Evolutionary conservation across 2,329 filamentous ascomycete genomes (phyloP).

Genomic region (Hypoxylon sp.): DNA sequence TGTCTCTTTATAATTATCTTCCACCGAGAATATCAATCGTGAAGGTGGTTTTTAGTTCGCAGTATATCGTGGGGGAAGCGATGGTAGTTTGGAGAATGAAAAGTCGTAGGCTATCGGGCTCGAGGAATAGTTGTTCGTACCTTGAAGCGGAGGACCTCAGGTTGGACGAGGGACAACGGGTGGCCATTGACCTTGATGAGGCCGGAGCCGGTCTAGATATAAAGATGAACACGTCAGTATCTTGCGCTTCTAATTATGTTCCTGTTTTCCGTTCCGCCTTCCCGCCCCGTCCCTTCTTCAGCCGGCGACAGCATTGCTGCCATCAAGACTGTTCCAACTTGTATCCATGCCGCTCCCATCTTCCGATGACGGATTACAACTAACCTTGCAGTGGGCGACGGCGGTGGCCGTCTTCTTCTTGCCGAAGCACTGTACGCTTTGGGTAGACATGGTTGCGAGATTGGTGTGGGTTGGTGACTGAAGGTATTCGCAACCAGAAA

Average conservation of each 20-base stretch:
- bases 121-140: constrained; percentile 55
- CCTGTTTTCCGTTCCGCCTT: background rate
- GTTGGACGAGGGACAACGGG: constrained; percentile 91
- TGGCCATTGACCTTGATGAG: constrained; percentile 99
- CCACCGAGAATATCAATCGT: background rate
- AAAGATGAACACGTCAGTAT: constrained; percentile 28
- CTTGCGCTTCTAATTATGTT: constrained; percentile 13
- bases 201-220: constrained; percentile 57
- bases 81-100: background rate
- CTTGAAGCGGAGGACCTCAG: constrained; percentile 98
- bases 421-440: constrained; percentile 97
- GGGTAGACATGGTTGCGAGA: constrained; percentile 74
- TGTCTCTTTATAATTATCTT: background rate
- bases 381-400: constrained; percentile 93
- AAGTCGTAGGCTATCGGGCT: constrained; percentile 14
- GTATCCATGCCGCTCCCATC: background rate
- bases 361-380: constrained; percentile 39
- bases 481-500: constrained; percentile 40
- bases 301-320: constrained; percentile 4
- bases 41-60: background rate
- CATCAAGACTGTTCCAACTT: background rate
- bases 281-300: too few species aligned
- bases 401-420: constrained; percentile 94
- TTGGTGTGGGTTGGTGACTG: constrained; percentile 31
- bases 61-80: background rate